A percentile compares a stretch with the other conserved stretches of the same genome.
Evolutionary conservation across 768 basidiomycete species (phyloP).

Genomic region (Tephrocybe sp.): DNA sequence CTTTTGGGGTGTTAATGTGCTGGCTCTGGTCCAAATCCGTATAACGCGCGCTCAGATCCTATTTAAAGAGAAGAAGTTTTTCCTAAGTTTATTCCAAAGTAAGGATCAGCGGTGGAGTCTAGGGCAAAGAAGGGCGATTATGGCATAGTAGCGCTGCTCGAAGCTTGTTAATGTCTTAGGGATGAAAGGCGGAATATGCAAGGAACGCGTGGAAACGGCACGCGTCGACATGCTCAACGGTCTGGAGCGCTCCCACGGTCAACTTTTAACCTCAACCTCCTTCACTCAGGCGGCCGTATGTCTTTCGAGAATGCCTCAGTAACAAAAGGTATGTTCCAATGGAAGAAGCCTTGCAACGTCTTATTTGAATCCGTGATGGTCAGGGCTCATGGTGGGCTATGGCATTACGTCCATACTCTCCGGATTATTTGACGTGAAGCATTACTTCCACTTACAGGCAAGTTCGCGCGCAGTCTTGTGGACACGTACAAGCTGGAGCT

Average conservation of each 20-base stretch:
- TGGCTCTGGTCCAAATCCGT: not conserved
- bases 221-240: not conserved
- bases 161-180: not conserved
- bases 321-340: slow-evolving; percentile 62
- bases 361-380: slow-evolving; percentile 3
- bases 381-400: slow-evolving; percentile 76
- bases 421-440: slow-evolving; percentile 84
- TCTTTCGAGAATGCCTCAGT: slow-evolving; percentile 85
- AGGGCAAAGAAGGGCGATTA: slow-evolving; percentile 1
- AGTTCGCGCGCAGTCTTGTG: slow-evolving; percentile 18
- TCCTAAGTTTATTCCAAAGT: too few relatives aligned
- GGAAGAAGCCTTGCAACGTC: not conserved
- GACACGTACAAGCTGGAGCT: slow-evolving; percentile 14
- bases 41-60: slow-evolving; percentile 8
- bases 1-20: slow-evolving; percentile 3
- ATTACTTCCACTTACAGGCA: slow-evolving; percentile 85
- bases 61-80: not conserved
- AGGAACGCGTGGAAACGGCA: too few relatives aligned
- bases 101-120: not conserved
- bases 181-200: too few relatives aligned
- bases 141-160: slow-evolving; percentile 3
- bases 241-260: slow-evolving; percentile 10
- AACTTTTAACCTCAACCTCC: not conserved
- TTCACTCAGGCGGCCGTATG: slow-evolving; percentile 37
- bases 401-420: slow-evolving; percentile 73